Percentiles rank a stretch among this genome's conserved stretches.
Conservation (phyloP, 2,329 filamentous ascomycete genomes). For the Teratosphaeria destructans region DNA sequence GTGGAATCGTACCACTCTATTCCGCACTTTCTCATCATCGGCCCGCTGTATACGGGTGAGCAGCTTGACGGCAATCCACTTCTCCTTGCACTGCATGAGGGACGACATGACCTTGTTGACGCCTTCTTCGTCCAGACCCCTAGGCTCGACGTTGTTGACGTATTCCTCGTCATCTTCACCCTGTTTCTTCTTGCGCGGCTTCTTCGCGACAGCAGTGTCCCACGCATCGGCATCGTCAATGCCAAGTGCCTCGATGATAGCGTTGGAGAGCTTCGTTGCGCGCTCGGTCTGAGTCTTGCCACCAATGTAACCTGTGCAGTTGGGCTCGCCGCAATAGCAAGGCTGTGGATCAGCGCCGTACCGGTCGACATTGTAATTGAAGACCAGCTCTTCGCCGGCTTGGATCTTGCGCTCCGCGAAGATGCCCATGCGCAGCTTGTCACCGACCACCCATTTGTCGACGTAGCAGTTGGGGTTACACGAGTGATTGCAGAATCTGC, state of each 20-base stretch:
- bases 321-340: constrained; percentile 89
- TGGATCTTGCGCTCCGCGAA: constrained; percentile 79
- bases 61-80: constrained; percentile 96
- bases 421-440: constrained; percentile 97
- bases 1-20: constrained; percentile 89
- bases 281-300: constrained; percentile 96
- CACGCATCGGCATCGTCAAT: constrained; percentile 88
- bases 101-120: constrained; percentile 94
- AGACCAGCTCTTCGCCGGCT: constrained; percentile 88
- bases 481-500: constrained; percentile 96
- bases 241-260: constrained; percentile 87
- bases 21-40: constrained; percentile 75
- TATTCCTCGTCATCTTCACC: constrained; percentile 93
- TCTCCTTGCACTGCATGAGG: constrained; percentile 96
- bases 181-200: constrained; percentile 82
- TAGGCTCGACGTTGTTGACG: constrained; percentile 75
- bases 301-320: constrained; percentile 93
- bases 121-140: constrained; percentile 66
- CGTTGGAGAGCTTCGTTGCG: constrained; percentile 78
- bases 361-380: constrained; percentile 98
- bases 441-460: constrained; percentile 97
- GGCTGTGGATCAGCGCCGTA: constrained; percentile 95
- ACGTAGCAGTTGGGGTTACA: constrained; percentile 99
- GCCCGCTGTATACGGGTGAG: constrained; percentile 78
- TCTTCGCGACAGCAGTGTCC: constrained; percentile 83